Conservation (phyloP, 1,284 basidiomycete genomes). For the Puccinia horiana region DNA sequence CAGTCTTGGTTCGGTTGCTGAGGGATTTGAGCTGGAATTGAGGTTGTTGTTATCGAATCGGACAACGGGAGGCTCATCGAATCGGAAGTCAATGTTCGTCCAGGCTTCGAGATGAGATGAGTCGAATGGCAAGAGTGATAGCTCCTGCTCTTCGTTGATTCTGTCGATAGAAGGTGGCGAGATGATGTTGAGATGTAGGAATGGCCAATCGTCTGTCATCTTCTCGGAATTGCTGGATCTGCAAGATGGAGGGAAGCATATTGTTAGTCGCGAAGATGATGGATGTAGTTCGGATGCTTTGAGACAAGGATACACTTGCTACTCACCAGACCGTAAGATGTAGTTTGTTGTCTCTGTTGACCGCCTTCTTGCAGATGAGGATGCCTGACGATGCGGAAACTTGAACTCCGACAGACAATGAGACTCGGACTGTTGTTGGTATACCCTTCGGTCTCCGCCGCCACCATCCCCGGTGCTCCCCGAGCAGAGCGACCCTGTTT, state of each 20-base stretch:
- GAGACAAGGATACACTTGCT: too few relatives aligned
- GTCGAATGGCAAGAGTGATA: slow-evolving; percentile 39
- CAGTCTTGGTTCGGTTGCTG: neutral
- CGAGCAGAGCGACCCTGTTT: neutral
- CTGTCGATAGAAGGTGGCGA: neutral
- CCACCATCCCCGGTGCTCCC: neutral
- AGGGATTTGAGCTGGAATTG: neutral
- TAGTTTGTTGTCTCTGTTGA: neutral
- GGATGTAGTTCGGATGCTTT: too few relatives aligned
- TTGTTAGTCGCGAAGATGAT: neutral
- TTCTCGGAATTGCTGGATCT: neutral
- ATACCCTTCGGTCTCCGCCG: neutral
- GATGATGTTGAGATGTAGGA: slow-evolving; percentile 42
- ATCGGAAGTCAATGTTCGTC: slow-evolving; percentile 45
- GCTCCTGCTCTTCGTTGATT: slow-evolving; percentile 15
- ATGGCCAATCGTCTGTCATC: slow-evolving; percentile 48
- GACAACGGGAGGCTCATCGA: slow-evolving; percentile 18
- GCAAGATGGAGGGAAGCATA: neutral
- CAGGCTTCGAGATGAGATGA: slow-evolving; percentile 45
- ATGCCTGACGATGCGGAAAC: neutral
- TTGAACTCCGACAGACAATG: neutral
- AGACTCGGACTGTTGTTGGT: neutral
- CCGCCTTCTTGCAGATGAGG: neutral
- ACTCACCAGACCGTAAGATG: neutral
- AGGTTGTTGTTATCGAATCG: slow-evolving; percentile 23